These are phyloP conservation scores for Cinnamomum micranthum DNA, from an alignment of 164 flowering plant genomes.

Conservation along the genomic window DNA sequence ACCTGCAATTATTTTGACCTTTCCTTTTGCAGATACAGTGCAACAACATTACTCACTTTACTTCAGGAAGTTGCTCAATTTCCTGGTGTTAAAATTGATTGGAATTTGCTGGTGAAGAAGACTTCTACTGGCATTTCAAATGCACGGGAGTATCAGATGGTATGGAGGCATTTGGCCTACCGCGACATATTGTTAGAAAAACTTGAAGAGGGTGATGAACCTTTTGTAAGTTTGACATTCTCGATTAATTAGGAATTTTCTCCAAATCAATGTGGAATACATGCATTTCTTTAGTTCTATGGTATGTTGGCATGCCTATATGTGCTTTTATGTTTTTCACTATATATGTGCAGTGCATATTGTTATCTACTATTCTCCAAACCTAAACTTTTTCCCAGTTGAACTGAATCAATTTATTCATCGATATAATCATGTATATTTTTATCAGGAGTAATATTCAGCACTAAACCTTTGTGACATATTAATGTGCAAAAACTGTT, in stretches of 20 bases:
- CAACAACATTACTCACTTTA: slow-evolving; percentile 55
- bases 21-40: slow-evolving; percentile 46
- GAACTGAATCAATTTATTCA: not conserved
- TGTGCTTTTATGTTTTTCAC: not conserved
- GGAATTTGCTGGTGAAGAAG: slow-evolving; percentile 65
- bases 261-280: not conserved
- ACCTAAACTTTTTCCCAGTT: not conserved
- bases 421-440: no score
- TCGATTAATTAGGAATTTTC: not conserved
- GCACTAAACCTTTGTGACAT: not conserved
- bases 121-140: slow-evolving; percentile 71
- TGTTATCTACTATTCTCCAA: not conserved
- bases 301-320: not conserved
- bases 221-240: slow-evolving; percentile 47
- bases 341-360: not conserved
- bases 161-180: slow-evolving; percentile 97
- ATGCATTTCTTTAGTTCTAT: not conserved
- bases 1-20: no score
- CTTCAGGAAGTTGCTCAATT: slow-evolving; percentile 67
- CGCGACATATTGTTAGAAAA: slow-evolving; percentile 39
- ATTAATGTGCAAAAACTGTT: not conserved
- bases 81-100: slow-evolving; percentile 55
- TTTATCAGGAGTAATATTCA: not conserved
- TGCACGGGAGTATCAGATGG: slow-evolving; percentile 86
- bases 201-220: slow-evolving; percentile 43